Percentiles rank a stretch among this genome's conserved stretches.
These are phyloP conservation scores for Gymnopilus junonius DNA, from an alignment of 768 basidiomycete species.

Conservation along the genomic window DNA sequence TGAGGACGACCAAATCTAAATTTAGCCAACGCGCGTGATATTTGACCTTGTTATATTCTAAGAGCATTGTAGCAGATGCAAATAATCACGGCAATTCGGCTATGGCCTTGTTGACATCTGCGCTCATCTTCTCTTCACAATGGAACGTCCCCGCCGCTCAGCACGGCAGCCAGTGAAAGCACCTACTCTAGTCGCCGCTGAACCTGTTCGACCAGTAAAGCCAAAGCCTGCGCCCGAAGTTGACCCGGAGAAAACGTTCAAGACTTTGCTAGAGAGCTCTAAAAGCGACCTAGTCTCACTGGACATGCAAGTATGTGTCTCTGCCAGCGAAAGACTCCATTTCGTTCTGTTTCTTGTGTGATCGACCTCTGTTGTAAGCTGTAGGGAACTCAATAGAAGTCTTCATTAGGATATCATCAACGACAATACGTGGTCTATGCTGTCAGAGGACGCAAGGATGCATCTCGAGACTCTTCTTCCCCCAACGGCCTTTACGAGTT, in stretches of 20 bases:
- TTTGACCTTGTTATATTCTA: neutral
- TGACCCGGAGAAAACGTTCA: constrained; percentile 39
- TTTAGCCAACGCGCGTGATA: neutral
- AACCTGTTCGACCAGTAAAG: constrained; percentile 25
- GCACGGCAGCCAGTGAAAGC: constrained; percentile 20
- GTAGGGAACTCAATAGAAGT: constrained; percentile 29
- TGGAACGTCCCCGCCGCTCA: constrained; percentile 36
- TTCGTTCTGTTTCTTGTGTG: constrained; percentile 9
- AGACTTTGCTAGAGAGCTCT: constrained; percentile 45
- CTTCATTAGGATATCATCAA: constrained; percentile 52
- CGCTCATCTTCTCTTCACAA: neutral
- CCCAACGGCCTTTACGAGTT: constrained; percentile 46
- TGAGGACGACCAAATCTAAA: neutral
- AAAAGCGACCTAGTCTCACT: constrained; percentile 53
- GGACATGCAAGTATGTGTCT: constrained; percentile 52
- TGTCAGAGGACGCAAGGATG: constrained; percentile 44
- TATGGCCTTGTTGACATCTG: neutral
- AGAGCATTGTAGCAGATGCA: neutral
- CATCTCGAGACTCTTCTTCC: constrained; percentile 47
- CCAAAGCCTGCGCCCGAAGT: constrained; percentile 31
- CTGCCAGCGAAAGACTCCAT: neutral
- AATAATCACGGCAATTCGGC: neutral
- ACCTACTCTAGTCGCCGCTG: constrained; percentile 5
- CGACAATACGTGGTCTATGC: constrained; percentile 45
- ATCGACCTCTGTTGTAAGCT: constrained; percentile 2